phyloP scores from a whole-genome alignment of 1,284 basidiomycete genomes.

The Heterobasidion occidentale region DNA sequence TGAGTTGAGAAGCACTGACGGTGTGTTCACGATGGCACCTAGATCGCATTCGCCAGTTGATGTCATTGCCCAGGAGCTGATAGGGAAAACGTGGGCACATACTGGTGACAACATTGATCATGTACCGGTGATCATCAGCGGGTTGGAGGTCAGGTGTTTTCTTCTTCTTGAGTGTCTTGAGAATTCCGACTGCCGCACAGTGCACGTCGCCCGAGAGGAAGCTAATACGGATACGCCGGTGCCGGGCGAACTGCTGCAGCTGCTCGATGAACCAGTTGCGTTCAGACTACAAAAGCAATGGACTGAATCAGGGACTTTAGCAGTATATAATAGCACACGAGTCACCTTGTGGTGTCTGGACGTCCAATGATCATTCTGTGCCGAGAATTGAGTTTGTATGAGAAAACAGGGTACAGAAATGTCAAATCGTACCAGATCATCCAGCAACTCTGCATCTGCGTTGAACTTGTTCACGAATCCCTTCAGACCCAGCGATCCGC shows the following conservation, averaged over 20 bases:
- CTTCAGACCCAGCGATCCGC: constrained; percentile 56
- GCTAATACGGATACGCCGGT: constrained; percentile 60
- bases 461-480: constrained; percentile 92
- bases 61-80: too few species aligned
- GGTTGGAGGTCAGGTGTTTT: constrained; percentile 41
- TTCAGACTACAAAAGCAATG: constrained; percentile 50
- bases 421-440: constrained; percentile 64
- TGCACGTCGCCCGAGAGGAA: constrained; percentile 93
- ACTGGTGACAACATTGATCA: constrained; percentile 80
- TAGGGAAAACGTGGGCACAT: constrained; percentile 18
- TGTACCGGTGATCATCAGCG: constrained; percentile 69
- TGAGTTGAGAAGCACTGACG: constrained; percentile 36
- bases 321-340: neutral
- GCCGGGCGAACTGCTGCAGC: constrained; percentile 62
- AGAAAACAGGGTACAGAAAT: neutral
- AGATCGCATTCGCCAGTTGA: neutral
- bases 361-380: constrained; percentile 88
- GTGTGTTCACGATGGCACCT: constrained; percentile 79
- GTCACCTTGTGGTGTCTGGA: constrained; percentile 70
- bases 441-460: constrained; percentile 82
- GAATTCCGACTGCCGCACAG: constrained; percentile 73
- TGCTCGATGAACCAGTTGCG: constrained; percentile 85
- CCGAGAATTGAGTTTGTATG: neutral
- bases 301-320: neutral
- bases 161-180: constrained; percentile 62